Base-by-base conservation (phyloP, 2,329 filamentous ascomycete species). In the Incumbomyces lentus region DNA sequence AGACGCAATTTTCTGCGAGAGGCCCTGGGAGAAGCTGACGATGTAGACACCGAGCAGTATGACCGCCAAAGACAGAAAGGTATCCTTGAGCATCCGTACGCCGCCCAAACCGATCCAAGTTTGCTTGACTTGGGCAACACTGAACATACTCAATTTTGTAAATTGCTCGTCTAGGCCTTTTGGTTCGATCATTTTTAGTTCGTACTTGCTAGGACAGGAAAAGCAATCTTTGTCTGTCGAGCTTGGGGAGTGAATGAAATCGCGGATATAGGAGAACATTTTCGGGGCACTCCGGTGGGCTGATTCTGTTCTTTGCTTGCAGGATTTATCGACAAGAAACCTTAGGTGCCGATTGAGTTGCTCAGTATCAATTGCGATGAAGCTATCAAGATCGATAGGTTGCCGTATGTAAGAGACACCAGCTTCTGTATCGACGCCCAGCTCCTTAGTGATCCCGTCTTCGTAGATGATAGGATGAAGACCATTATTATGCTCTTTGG, bases 331-430 rank as follows among this genome's bases (percentile, higher is more conserved):
- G 22, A 48, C 61, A 32, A 70, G 58, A 17, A 64, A 69, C 26
- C 68, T 67, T 18, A 73, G 54, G 47, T 72, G 70, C 30, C 66
- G 60, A 52, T 71, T 72, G 22, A 73, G 59, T 40, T 71, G 68
- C 11, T 62, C 56, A 11, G 69, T 64, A 12, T 69, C 63, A 50
- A 73, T 68, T 47, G 64, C 68, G 52, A 71, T 60, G 44, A 72
- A 72, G 0, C 67, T 70, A 49, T 63, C 61, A 39, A 73, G 50
- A 50, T 72, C 68, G 47, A 73, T 67, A 12, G 70, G 69, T 59
- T 70, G 36, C 59, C 63, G 53, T n/a, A 54, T 13, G 7, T 32
- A 11, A 14, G 14, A 29, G 1, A 33, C 16, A 32, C 29, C 36
- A 33, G 35, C 7, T 40, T 36, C 31, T 22, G 36, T 34, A 29